phyloP scores from a whole-genome alignment of 2,329 filamentous ascomycete species.

The Colletotrichum lindemuthianum region DNA sequence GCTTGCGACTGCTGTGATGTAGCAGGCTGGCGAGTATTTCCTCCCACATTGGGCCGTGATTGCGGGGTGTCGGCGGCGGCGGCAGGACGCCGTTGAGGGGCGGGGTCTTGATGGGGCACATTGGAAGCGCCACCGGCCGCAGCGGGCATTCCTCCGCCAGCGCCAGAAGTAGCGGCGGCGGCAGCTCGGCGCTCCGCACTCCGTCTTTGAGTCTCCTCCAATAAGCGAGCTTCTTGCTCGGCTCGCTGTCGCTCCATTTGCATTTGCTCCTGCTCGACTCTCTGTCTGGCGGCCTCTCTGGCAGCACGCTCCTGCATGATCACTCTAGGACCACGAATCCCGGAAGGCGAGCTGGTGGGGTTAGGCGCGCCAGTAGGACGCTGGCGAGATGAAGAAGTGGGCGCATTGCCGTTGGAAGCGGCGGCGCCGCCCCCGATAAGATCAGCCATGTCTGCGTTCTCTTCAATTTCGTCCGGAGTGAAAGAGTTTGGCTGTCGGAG shows the following conservation, averaged over 20 bases:
- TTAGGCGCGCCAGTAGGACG: conserved; percentile 60
- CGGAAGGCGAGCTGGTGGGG: conserved; percentile 66
- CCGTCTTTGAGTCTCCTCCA: conserved; percentile 65
- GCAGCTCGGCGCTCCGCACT: conserved; percentile 71
- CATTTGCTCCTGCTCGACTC: conserved; percentile 72
- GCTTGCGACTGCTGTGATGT: conserved; percentile 36
- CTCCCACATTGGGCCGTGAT: conserved; percentile 38
- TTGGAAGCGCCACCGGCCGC: conserved; percentile 28
- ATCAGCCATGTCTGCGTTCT: conserved; percentile 93
- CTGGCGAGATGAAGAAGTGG: conserved; percentile 46
- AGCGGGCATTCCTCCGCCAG: conserved; percentile 46
- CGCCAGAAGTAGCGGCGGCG: conserved; percentile 56
- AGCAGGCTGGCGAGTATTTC: conserved; percentile 38
- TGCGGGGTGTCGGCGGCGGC: conserved; percentile 32
- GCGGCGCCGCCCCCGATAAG: conserved; percentile 68
- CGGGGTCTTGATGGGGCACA: conserved; percentile 32
- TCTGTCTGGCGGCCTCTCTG: conserved; percentile 76
- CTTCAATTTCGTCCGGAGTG: conserved; percentile 85
- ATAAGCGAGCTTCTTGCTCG: conserved; percentile 64
- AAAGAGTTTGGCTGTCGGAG: conserved; percentile 85
- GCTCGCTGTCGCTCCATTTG: conserved; percentile 66
- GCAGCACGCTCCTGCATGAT: conserved; percentile 90
- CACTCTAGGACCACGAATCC: conserved; percentile 85
- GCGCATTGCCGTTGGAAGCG: conserved; percentile 65
- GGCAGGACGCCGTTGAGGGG: conserved; percentile 34